phyloP scores from a whole-genome alignment of 352 stramenopile species.

The Globisporangium canariense region DNA sequence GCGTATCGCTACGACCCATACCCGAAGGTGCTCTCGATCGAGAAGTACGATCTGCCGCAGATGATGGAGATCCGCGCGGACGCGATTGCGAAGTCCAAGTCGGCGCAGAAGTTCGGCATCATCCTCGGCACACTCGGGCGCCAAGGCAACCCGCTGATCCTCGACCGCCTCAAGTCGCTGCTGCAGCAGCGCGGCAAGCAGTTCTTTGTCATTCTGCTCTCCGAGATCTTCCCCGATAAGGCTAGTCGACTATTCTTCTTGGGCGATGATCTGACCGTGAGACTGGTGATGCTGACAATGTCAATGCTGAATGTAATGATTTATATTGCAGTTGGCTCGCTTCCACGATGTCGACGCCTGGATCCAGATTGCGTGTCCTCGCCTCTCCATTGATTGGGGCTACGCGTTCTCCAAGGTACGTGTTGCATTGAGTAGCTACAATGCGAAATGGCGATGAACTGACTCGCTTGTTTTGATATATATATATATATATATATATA shows the following conservation, averaged over 20 bases:
- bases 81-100: conserved; percentile 70
- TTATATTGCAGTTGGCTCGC: conserved; percentile 58
- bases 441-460: not conserved
- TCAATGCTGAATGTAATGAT: not conserved
- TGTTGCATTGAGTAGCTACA: not conserved
- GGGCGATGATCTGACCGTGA: too few species aligned
- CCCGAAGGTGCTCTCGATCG: conserved; percentile 94
- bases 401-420: conserved; percentile 92
- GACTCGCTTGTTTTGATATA: not conserved
- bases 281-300: not conserved
- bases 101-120: conserved; percentile 92
- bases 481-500: too few species aligned
- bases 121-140: conserved; percentile 98
- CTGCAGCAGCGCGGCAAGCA: conserved; percentile 87
- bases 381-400: conserved; percentile 99
- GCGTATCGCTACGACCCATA: conserved; percentile 99
- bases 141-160: conserved; percentile 97
- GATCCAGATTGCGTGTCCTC: conserved; percentile 98
- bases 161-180: conserved; percentile 90
- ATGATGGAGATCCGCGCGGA: conserved; percentile 93
- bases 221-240: conserved; percentile 96
- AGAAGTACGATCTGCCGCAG: conserved; percentile 95
- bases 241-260: conserved; percentile 1
- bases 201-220: conserved; percentile 95
- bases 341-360: conserved; percentile 93